phyloP scores from a whole-genome alignment of 371 early-diverging fungal species.

The Encephalitozoon cuniculi region DNA sequence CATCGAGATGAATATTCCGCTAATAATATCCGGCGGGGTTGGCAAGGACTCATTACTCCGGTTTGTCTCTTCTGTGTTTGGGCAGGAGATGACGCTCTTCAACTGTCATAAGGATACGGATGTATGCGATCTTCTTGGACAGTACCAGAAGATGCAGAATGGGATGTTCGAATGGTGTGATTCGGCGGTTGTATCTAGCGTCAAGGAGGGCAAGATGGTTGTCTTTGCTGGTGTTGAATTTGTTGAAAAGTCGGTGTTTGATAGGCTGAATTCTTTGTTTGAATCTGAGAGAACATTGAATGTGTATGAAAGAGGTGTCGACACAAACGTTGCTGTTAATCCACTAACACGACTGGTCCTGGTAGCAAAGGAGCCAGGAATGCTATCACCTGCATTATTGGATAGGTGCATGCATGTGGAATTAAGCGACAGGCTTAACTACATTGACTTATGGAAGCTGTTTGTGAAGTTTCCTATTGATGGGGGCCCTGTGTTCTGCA shows the following conservation, averaged over 20 bases:
- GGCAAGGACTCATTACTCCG: conserved; percentile 26
- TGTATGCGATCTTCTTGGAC: conserved; percentile 53
- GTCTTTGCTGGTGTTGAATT: conserved; percentile 48
- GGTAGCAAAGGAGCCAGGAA: conserved; percentile 28
- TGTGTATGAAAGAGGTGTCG: conserved; percentile 49
- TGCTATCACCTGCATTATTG: conserved; percentile 55
- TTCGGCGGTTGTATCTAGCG: conserved; percentile 16
- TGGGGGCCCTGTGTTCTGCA: not conserved
- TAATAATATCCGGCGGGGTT: conserved; percentile 41
- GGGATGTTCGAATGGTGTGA: conserved; percentile 43
- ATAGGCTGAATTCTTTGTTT: conserved; percentile 55
- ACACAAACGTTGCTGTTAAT: conserved; percentile 32
- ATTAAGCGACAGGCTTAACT: conserved; percentile 20
- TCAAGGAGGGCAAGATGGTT: conserved; percentile 21
- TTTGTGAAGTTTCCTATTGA: not conserved
- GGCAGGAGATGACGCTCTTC: conserved; percentile 18
- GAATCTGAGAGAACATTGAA: conserved; percentile 42
- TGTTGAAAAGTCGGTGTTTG: conserved; percentile 56
- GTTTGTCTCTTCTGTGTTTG: conserved; percentile 33
- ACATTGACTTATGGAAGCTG: conserved; percentile 52
- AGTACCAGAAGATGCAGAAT: conserved; percentile 36
- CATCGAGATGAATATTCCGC: conserved; percentile 38
- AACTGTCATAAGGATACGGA: conserved; percentile 53
- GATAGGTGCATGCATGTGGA: conserved; percentile 52
- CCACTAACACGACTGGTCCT: conserved; percentile 15